Conservation (phyloP, 805 yeast species). For the Schizosaccharomyces octosporus region DNA sequence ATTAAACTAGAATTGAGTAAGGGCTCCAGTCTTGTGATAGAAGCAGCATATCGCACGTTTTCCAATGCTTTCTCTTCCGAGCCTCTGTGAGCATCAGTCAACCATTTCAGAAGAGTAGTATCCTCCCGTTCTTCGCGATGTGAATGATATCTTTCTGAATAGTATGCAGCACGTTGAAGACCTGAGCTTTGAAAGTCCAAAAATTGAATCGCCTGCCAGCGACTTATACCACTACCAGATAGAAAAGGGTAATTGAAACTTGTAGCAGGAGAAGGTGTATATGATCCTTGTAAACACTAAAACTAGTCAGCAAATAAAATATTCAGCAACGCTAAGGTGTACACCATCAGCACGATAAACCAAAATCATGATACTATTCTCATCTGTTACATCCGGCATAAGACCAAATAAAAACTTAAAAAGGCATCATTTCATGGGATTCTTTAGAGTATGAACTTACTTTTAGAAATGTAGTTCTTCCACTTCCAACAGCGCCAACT, state of each 20-base stretch:
- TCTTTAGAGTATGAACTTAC: background rate
- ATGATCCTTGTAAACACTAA: background rate
- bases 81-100: background rate
- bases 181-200: background rate
- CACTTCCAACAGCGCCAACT: constrained; percentile 1
- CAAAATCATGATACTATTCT: background rate
- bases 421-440: background rate
- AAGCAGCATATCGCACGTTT: background rate
- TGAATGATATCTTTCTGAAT: constrained; percentile 1
- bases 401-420: background rate
- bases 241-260: background rate
- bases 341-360: too few species aligned
- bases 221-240: background rate
- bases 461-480: background rate
- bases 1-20: constrained; percentile 11
- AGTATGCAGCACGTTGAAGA: background rate
- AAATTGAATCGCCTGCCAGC: background rate
- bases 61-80: background rate
- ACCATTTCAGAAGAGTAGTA: background rate
- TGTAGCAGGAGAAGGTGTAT: constrained; percentile 1
- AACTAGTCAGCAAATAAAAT: background rate
- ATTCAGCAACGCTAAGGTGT: background rate
- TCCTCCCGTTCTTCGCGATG: background rate
- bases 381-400: background rate
- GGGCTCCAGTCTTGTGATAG: background rate